Evolutionary conservation across 768 basidiomycete species (phyloP).

Genomic region (Mycena leptocephala): DNA sequence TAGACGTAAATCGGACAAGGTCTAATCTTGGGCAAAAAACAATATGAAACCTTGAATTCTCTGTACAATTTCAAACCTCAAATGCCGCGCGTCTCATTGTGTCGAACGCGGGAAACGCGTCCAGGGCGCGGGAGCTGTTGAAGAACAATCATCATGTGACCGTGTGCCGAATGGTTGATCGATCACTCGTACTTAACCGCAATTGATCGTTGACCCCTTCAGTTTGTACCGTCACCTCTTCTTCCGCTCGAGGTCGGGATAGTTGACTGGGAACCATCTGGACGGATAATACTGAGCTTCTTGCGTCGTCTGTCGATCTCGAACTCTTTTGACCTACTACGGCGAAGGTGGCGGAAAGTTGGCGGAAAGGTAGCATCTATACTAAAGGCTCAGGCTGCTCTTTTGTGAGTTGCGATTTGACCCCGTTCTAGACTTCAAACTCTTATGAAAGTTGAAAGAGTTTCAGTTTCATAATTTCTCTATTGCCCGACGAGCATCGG

Average conservation of each 20-base stretch:
- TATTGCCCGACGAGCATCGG: not conserved
- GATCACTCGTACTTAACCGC: not conserved
- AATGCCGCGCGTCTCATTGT: too few species aligned
- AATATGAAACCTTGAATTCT: too few species aligned
- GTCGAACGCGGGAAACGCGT: too few species aligned
- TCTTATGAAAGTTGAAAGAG: not conserved
- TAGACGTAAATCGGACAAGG: too few species aligned
- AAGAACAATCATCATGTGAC: not conserved
- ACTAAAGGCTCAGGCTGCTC: too few species aligned
- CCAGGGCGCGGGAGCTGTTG: not conserved
- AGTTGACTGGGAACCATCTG: not conserved
- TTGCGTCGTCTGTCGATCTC: slow-evolving; percentile 8
- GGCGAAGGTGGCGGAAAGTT: slow-evolving; percentile 1
- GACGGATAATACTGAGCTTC: not conserved
- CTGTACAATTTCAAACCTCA: too few species aligned
- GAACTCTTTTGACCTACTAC: not conserved
- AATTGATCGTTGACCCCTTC: not conserved
- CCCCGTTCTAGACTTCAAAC: slow-evolving; percentile 6
- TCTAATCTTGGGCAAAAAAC: too few species aligned
- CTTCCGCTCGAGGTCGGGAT: not conserved
- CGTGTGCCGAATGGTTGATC: not conserved
- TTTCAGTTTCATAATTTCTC: not conserved
- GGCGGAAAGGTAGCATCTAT: not conserved
- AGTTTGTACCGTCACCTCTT: not conserved
- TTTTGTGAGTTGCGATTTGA: not conserved